Base-by-base conservation (phyloP, 1,284 basidiomycete genomes). In the Tilletia setariae region DNA sequence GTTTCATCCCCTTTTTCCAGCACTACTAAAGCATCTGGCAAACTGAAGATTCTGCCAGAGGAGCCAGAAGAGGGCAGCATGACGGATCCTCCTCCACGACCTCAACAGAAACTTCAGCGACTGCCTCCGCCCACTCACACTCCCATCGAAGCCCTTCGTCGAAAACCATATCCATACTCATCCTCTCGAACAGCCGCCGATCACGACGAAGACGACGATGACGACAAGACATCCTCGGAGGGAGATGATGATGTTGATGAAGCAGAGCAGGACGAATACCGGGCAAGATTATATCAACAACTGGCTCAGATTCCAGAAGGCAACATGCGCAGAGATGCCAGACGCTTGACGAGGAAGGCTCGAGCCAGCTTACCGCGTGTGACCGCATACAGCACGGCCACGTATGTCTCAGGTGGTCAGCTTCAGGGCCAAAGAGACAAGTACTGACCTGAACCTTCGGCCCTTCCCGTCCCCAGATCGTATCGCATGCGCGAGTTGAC, bases 301-400 rank as follows among this genome's bases (percentile, higher is more conserved):
- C 72, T 82, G 0, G 75, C 72, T 15, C 77, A 79, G 63, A 98
- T 97, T 69, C 94, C 94, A 1, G 93, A 93, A 62, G 94, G 94
- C 1, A 93, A 92, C 46, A 94, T 94, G 42, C 87, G 93, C 62
- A 87, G 93, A 70, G 94, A 97, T 86, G 94, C 94, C 0, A 84
- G 93, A 70, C 88, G 87, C 69, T 84, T 97, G 72, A 97, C 94
- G 0, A 94, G 95, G 84, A 92, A 91, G 83, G 94, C 94, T 79
- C 93, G 94, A 43, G 93, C 94, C 75, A 92, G 90, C 51, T 83
- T 97, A 40, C 93, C 94, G n/a, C 86, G 94, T 74, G 94, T 95
- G 21, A 96, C 94, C 2, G 94, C 94, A 1, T 97, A 96, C 84
- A 92, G 93, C 67, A 97, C 94, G 16, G 92, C 94, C 46, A 90